phyloP scores from a whole-genome alignment of 805 yeast species.

The Candida verbasci region DNA sequence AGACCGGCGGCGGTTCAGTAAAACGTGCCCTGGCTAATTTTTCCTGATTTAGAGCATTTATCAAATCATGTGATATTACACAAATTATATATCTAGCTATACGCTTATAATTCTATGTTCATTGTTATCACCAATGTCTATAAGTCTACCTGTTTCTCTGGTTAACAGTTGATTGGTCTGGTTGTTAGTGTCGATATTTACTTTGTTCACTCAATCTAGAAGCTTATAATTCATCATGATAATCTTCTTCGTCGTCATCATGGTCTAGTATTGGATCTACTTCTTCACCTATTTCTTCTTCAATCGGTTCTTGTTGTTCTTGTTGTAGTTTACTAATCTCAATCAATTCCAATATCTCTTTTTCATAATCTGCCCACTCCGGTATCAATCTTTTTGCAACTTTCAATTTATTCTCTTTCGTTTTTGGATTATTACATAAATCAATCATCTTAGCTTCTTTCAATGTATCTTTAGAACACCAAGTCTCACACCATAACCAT shows the following conservation, averaged over 20 bases:
- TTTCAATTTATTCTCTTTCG: constrained; percentile 74
- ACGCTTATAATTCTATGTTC: no score
- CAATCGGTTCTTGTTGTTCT: background rate
- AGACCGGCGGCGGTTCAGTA: no score
- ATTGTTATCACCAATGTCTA: no score
- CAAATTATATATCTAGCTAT: background rate
- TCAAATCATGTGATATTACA: constrained; percentile 3
- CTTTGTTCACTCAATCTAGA: no score
- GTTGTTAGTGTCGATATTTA: no score
- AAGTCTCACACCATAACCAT: constrained; percentile 93
- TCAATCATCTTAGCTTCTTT: constrained; percentile 72
- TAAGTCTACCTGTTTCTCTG: no score
- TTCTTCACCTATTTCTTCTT: background rate
- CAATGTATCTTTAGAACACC: constrained; percentile 71
- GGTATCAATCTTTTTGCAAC: constrained; percentile 72
- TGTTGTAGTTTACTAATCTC: constrained; percentile 1
- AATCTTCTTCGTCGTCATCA: background rate
- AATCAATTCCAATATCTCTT: constrained; percentile 39
- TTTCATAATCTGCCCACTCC: constrained; percentile 70
- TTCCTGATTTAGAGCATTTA: constrained; percentile 3
- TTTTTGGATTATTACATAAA: constrained; percentile 77
- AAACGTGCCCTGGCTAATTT: background rate
- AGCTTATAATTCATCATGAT: constrained; percentile 10
- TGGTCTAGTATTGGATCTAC: background rate
- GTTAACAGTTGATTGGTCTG: no score